Evolutionary conservation across 345 rosid genomes (phyloP).

Genomic region (Salix koriyanagi): DNA sequence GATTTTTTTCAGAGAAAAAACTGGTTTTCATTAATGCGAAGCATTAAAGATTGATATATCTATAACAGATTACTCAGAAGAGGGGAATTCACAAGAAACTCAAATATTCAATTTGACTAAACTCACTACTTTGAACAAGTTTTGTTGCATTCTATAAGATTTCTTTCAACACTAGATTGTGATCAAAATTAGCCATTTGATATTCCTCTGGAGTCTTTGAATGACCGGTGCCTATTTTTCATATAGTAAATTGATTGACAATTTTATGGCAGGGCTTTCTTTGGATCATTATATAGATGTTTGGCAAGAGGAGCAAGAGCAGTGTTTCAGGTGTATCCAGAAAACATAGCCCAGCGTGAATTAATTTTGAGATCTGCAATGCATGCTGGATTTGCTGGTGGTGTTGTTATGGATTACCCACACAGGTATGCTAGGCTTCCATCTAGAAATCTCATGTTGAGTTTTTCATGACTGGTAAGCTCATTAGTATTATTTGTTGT

Average conservation of each 20-base stretch:
- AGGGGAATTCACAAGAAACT: neutral
- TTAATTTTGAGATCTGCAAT: constrained; percentile 74
- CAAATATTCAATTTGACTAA: neutral
- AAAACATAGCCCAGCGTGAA: constrained; percentile 74
- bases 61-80: neutral
- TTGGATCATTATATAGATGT: constrained; percentile 74
- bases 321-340: constrained; percentile 86
- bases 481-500: neutral
- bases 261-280: constrained; percentile 59
- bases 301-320: constrained; percentile 92
- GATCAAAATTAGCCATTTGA: neutral
- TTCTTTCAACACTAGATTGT: neutral
- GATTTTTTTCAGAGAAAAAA: neutral
- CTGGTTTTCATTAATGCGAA: neutral
- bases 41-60: neutral
- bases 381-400: constrained; percentile 91
- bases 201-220: neutral
- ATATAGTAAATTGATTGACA: neutral
- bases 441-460: neutral
- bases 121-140: neutral
- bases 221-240: neutral
- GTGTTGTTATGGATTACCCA: constrained; percentile 86
- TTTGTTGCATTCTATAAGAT: neutral
- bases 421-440: constrained; percentile 53
- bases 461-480: neutral